Percentiles rank a stretch among this genome's conserved stretches.
Conservation (phyloP, 352 stramenopile genomes). For the Elongisporangium senticosum region DNA sequence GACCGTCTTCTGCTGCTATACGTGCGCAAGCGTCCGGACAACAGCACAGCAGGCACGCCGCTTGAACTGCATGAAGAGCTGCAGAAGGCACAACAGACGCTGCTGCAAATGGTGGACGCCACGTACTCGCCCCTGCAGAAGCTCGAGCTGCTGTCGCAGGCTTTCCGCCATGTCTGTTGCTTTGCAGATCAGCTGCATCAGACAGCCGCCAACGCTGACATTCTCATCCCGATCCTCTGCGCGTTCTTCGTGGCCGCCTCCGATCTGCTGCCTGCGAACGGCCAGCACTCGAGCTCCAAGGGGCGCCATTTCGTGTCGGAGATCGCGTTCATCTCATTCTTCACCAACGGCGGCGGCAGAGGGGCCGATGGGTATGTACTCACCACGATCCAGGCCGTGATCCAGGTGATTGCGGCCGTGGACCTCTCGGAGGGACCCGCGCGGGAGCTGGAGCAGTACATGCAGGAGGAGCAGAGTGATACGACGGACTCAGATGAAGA, state of each 20-base stretch:
- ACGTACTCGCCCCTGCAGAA: slow-evolving; percentile 54
- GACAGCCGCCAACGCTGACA: slow-evolving; percentile 57
- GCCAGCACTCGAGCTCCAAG: background rate
- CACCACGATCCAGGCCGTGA: slow-evolving; percentile 65
- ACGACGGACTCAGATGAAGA: slow-evolving; percentile 21
- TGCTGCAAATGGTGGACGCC: slow-evolving; percentile 41
- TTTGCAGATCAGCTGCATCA: slow-evolving; percentile 64
- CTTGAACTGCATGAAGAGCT: slow-evolving; percentile 29
- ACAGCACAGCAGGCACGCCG: background rate
- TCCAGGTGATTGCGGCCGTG: slow-evolving; percentile 65
- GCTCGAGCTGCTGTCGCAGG: slow-evolving; percentile 48
- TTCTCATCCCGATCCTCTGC: slow-evolving; percentile 66
- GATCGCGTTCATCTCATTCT: slow-evolving; percentile 72
- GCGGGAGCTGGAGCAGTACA: slow-evolving; percentile 51
- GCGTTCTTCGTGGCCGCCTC: slow-evolving; percentile 44
- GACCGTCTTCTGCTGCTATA: slow-evolving; percentile 22
- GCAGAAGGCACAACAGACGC: slow-evolving; percentile 27
- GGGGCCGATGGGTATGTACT: slow-evolving; percentile 74
- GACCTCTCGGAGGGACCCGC: slow-evolving; percentile 45
- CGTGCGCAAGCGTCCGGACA: slow-evolving; percentile 9
- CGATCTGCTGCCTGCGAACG: background rate
- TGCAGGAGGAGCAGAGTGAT: slow-evolving; percentile 30
- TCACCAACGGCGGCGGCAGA: slow-evolving; percentile 68
- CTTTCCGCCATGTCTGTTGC: slow-evolving; percentile 58
- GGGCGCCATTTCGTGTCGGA: slow-evolving; percentile 53